Conservation (phyloP, 495 filamentous ascomycete species). For the Penicillium macrosclerotiorum region DNA sequence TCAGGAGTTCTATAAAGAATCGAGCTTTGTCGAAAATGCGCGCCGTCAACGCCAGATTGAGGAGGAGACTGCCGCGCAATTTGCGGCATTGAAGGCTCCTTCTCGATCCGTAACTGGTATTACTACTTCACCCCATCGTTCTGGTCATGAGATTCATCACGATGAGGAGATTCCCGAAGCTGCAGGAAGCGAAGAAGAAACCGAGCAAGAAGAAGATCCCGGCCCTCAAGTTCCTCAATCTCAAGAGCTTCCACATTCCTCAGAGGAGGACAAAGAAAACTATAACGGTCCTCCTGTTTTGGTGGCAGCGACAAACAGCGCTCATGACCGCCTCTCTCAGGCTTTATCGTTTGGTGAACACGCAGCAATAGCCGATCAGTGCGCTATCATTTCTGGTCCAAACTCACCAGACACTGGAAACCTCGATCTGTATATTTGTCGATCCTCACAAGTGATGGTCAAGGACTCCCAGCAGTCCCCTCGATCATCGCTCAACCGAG, state of each 20-base stretch:
- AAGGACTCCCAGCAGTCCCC: constrained; percentile 51
- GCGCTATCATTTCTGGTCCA: background rate
- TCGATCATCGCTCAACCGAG: constrained; percentile 8
- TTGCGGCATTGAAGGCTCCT: constrained; percentile 40
- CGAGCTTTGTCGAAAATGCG: constrained; percentile 40
- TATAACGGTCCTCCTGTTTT: constrained; percentile 28
- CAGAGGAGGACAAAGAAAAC: constrained; percentile 55
- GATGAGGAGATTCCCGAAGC: constrained; percentile 15
- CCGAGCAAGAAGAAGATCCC: constrained; percentile 48
- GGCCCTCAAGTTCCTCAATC: constrained; percentile 24
- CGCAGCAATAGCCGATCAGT: constrained; percentile 3
- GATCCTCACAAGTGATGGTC: constrained; percentile 41
- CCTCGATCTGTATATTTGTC: constrained; percentile 10
- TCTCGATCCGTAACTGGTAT: constrained; percentile 17
- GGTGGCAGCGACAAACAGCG: constrained; percentile 29
- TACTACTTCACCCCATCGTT: constrained; percentile 6
- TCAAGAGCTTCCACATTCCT: constrained; percentile 23
- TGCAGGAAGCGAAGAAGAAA: constrained; percentile 49
- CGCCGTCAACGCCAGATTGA: constrained; percentile 37
- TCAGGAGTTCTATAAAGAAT: constrained; percentile 45
- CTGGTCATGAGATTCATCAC: background rate
- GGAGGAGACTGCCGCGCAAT: constrained; percentile 36
- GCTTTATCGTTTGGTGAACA: constrained; percentile 30
- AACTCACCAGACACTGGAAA: background rate
- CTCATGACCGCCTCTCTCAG: constrained; percentile 43